phyloP scores from a whole-genome alignment of 305 asterid species.

The Striga hermonthica region DNA sequence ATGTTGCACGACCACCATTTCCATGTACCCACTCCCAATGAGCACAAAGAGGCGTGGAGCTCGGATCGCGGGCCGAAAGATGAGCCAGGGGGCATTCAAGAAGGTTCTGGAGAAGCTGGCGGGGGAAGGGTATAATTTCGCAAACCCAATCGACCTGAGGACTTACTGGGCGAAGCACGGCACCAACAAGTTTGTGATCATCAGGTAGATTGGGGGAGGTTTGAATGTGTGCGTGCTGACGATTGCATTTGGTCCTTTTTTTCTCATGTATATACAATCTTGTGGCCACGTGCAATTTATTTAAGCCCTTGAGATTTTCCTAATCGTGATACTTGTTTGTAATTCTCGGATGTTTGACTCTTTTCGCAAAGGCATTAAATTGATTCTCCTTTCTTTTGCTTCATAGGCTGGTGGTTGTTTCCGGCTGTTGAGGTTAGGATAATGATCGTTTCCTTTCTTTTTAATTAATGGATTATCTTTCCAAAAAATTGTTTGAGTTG shows the following conservation, averaged over 20 bases:
- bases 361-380: conserved; percentile 36
- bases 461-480: conserved; percentile 40
- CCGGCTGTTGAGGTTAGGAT: conserved; percentile 50
- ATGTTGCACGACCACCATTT: conserved; percentile 91
- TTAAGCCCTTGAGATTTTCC: conserved; percentile 35
- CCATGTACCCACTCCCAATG: conserved; percentile 96
- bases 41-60: conserved; percentile 94
- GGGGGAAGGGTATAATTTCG: conserved; percentile 65
- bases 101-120: conserved; percentile 94
- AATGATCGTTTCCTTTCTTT: conserved; percentile 37
- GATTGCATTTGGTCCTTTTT: conserved; percentile 45
- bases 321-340: conserved; percentile 36
- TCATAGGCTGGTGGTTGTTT: conserved; percentile 37
- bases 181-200: conserved; percentile 94
- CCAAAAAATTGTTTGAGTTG: too few species aligned
- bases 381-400: conserved; percentile 37
- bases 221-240: conserved; percentile 20
- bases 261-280: conserved; percentile 55
- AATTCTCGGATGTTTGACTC: conserved; percentile 36
- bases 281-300: conserved; percentile 46
- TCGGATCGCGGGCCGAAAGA: conserved; percentile 92
- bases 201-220: conserved; percentile 56
- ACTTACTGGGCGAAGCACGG: conserved; percentile 99
- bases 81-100: conserved; percentile 99
- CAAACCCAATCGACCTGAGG: conserved; percentile 83